Base-by-base conservation (phyloP, 192 early-diverging fungal genomes). In the Coemansia sp. region DNA sequence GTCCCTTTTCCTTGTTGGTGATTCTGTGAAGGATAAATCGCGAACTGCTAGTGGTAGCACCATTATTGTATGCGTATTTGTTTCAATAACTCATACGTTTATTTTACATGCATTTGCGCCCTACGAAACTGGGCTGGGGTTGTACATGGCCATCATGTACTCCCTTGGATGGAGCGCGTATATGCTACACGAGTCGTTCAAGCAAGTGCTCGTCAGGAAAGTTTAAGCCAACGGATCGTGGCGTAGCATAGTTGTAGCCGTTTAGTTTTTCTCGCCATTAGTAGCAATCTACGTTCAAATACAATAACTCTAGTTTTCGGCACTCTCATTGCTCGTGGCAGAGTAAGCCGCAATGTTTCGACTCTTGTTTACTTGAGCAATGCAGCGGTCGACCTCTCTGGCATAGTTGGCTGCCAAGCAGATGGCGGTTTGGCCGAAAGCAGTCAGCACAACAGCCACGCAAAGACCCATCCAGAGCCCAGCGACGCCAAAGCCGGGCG, bases 381-480 rank as follows among this genome's bases (percentile, higher is more conserved):
- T 67, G 65, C 80, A 83, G 5, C 61, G 70, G 14, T 43, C 20
- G 2, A 77, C 75, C 27, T 83, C 80, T 9, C 57, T 42, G 47
- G 49, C 35, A 60, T 71, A 83, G 58, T 64, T 49, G 20, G 74
- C 65, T n/a, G 65, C 42, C 32, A 68, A 14, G 39, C 62, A 71
- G 25, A 81, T 68, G 3, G 51, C 45, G 47, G 77, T 11, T 59
- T 85, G 83, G 41, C 69, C 24, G 9, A 40, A 15, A 12, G 73
- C 78, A 17, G 77, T 73, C 27, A 81, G 43, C 25, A 51, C 45
- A 17, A 85, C 68, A 39, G 73, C 77, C 1, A 53, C 58, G 35
- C 68, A 64, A 10, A 85, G 72, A n/a, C 83, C 83, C n/a, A 60
- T 69, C 83, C 83, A 85, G 39, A 85, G 71, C 22, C 83, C 83